phyloP scores from a whole-genome alignment of 495 filamentous ascomycete species.

The Trichoderma parareesei region DNA sequence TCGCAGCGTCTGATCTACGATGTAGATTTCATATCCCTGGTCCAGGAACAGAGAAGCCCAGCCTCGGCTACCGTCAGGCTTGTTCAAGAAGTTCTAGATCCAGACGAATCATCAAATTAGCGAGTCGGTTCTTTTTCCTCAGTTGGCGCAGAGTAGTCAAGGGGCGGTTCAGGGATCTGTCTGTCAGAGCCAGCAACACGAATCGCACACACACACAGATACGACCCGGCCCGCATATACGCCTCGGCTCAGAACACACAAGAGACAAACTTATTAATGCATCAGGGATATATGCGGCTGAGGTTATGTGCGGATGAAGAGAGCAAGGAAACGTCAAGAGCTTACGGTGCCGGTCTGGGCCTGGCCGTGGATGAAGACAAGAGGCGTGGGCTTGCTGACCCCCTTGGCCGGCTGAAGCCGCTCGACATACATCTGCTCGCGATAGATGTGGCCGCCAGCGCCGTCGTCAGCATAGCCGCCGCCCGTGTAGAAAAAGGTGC shows the following conservation, averaged over 20 bases:
- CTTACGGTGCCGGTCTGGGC: conserved; percentile 45
- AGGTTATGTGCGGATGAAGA: not conserved
- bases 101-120: not conserved
- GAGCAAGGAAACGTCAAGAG: not conserved
- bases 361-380: conserved; percentile 47
- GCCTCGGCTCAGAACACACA: too few species aligned
- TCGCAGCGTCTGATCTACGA: conserved; percentile 37
- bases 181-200: not conserved
- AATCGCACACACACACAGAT: too few species aligned
- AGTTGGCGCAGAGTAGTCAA: not conserved
- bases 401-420: conserved; percentile 32
- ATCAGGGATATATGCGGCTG: too few species aligned
- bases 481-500: conserved; percentile 38
- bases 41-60: conserved; percentile 44
- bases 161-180: not conserved
- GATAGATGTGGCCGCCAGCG: conserved; percentile 7
- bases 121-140: not conserved
- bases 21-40: conserved; percentile 39
- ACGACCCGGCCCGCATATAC: too few species aligned
- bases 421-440: conserved; percentile 52
- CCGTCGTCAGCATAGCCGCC: conserved; percentile 31
- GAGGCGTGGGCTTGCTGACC: conserved; percentile 21
- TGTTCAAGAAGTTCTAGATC: conserved; percentile 39
- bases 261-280: too few species aligned
- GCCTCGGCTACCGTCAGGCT: conserved; percentile 40